phyloP scores from a whole-genome alignment of 352 stramenopile species.

The Thraustotheca clavata region DNA sequence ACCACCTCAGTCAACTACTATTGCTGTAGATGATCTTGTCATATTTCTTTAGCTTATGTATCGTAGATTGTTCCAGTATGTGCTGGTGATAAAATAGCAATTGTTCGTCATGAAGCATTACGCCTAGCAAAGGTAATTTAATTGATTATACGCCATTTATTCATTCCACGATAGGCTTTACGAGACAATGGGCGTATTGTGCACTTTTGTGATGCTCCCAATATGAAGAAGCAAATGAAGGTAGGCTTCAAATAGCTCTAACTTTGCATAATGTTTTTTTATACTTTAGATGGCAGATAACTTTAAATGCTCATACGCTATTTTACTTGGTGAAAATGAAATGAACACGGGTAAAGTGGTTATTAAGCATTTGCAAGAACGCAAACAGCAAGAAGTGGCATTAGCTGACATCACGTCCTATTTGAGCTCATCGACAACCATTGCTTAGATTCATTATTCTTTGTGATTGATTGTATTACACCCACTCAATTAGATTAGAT shows the following conservation, averaged over 20 bases:
- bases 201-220: constrained; percentile 76
- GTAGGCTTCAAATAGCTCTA: constrained; percentile 23
- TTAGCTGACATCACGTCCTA: not conserved
- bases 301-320: constrained; percentile 49
- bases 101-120: constrained; percentile 54
- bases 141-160: too few relatives aligned
- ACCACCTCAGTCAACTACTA: constrained; percentile 24
- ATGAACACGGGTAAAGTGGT: constrained; percentile 49
- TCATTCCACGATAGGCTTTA: constrained; percentile 29
- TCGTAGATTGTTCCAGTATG: constrained; percentile 58
- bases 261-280: not conserved
- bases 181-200: constrained; percentile 49
- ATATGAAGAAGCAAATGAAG: constrained; percentile 88
- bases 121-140: constrained; percentile 40
- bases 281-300: constrained; percentile 47
- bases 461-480: too few relatives aligned
- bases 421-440: not conserved
- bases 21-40: constrained; percentile 33
- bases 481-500: not conserved
- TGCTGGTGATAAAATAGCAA: constrained; percentile 30
- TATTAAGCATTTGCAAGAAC: constrained; percentile 65
- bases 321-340: constrained; percentile 70
- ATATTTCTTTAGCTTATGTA: not conserved
- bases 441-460: not conserved
- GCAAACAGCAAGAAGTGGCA: constrained; percentile 32